Evolutionary conservation across 345 rosid genomes (phyloP), one percentile per base, ranked within the genome.

Genomic region (Linum trigynum): DNA sequence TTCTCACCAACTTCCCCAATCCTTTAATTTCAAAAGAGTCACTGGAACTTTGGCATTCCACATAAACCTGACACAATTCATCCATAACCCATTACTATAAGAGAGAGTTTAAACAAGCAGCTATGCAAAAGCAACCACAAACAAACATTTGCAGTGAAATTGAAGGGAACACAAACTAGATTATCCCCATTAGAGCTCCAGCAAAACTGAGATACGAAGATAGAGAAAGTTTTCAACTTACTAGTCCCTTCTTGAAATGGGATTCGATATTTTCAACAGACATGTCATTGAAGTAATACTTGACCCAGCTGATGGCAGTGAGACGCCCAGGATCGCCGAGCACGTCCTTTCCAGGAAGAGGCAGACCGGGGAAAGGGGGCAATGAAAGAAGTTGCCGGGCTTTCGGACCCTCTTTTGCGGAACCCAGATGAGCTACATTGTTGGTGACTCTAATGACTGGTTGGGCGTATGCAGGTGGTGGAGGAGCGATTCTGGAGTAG

Each of bases 171-270:
- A 23, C 32, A 23, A 23, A 23, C 32, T 23, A 23, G 32, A 23
- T 23, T 23, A 23, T 23, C 32, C 32, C 32, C 32, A 23, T 23
- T 23, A 23, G 32, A 23, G 32, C 32, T 23, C 32, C 32, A 23
- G 32, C 32, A 23, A 23, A 23, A 23, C 32, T 23, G 32, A 23
- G 32, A 23, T 23, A 23, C 32, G 32, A 23, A 23, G 32, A 23
- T 23, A 23, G 32, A 23, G 32, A 23, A 23, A 23, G 32, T 23
- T 23, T 23, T 23, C 37, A 66, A 78, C 88, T 79, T 67, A 89
- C 97, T 59, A 87, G 92, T 72, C 88, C 96, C 78, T 86, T 89
- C 76, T 80, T 89, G 82, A 87, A 92, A 74, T 84, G 98, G 48
- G 87, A 73, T 60, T 86, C 92, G 8, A 92, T 78, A 55, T 75